Conservation (phyloP, 176 grass and related monocot genomes). For the sorghum (Sorghum bicolor) region DNA sequence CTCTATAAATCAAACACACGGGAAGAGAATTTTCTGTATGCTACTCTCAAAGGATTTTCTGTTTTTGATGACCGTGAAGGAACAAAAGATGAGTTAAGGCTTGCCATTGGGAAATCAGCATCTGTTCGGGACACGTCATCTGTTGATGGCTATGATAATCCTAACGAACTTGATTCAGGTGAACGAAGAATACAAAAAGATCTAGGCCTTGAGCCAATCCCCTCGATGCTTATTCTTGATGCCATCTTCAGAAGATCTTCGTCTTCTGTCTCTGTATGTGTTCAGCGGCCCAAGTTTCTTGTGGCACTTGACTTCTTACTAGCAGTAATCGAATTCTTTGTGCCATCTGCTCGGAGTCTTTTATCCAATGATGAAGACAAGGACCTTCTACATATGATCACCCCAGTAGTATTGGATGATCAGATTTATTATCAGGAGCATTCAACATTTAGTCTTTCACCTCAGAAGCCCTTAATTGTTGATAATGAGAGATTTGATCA, state of each 20-base stretch:
- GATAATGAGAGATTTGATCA: slow-evolving; percentile 86
- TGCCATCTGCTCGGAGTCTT: slow-evolving; percentile 72
- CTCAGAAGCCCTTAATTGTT: slow-evolving; percentile 81
- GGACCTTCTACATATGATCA: slow-evolving; percentile 54
- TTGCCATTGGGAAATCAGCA: slow-evolving; percentile 89
- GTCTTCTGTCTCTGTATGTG: slow-evolving; percentile 57
- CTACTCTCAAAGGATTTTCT: slow-evolving; percentile 97
- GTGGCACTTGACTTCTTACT: slow-evolving; percentile 95
- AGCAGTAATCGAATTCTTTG: slow-evolving; percentile 86
- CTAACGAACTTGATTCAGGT: slow-evolving; percentile 42
- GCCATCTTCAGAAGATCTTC: slow-evolving; percentile 62
- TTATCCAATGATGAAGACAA: slow-evolving; percentile 80
- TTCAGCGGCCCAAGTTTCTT: slow-evolving; percentile 93
- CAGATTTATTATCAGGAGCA: slow-evolving; percentile 67
- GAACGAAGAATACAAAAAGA: slow-evolving; percentile 59
- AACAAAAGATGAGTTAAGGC: slow-evolving; percentile 89
- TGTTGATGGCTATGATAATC: slow-evolving; percentile 43
- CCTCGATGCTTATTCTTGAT: slow-evolving; percentile 97
- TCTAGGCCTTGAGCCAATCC: slow-evolving; percentile 65
- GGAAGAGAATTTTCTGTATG: slow-evolving; percentile 79
- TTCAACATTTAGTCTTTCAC: slow-evolving; percentile 65
- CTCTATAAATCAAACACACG: slow-evolving; percentile 88
- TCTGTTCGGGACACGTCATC: slow-evolving; percentile 58
- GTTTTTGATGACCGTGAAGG: slow-evolving; percentile 98
- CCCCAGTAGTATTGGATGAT: slow-evolving; percentile 65